Evolutionary conservation across 768 basidiomycete genomes (phyloP).

Genomic region (Lentinula raphanica): DNA sequence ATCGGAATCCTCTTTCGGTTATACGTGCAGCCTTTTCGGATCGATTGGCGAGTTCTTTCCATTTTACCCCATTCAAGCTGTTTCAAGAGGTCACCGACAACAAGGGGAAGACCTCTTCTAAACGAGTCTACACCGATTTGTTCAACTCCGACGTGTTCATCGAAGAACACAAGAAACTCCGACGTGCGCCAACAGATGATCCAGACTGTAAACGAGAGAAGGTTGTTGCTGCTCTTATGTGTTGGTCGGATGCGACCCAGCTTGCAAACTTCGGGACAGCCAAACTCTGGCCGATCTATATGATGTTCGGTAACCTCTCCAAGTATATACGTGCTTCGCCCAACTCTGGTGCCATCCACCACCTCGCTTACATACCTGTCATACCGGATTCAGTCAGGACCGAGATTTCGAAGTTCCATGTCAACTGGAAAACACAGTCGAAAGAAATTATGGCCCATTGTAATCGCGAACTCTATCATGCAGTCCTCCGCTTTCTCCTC

Average conservation of each 20-base stretch:
- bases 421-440: constrained; percentile 9
- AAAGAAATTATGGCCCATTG: constrained; percentile 24
- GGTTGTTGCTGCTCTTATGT: constrained; percentile 23
- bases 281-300: constrained; percentile 35
- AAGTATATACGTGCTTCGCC: constrained; percentile 31
- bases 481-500: constrained; percentile 20
- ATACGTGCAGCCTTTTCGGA: too few relatives aligned
- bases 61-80: too few relatives aligned
- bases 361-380: neutral
- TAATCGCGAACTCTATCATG: constrained; percentile 26
- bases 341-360: neutral
- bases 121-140: too few relatives aligned
- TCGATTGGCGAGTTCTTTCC: too few relatives aligned
- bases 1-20: too few relatives aligned
- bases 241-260: constrained; percentile 32
- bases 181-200: neutral
- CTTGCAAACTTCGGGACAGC: constrained; percentile 30
- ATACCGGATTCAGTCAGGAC: neutral
- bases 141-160: too few relatives aligned
- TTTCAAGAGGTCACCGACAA: too few relatives aligned
- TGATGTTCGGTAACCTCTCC: constrained; percentile 29
- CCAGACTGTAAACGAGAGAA: constrained; percentile 14
- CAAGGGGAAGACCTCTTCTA: too few relatives aligned
- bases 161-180: too few relatives aligned
- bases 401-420: constrained; percentile 1